Conservation (phyloP, 208 protist genomes). For the Leishmania aethiopica region DNA sequence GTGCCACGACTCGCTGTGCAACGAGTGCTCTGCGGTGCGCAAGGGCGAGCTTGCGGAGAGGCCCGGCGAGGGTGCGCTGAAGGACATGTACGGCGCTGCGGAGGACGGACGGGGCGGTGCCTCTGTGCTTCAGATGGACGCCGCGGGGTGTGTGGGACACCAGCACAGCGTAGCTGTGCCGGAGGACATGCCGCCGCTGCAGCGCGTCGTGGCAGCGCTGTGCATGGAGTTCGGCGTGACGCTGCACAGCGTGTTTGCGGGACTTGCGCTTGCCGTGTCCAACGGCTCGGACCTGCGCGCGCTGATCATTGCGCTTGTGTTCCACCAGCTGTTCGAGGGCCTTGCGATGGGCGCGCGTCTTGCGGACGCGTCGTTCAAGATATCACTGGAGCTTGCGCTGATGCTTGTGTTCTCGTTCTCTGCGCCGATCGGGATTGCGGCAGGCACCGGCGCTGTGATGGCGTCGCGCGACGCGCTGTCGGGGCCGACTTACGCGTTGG, state of each 20-base stretch:
- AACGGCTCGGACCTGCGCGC: conserved; percentile 31
- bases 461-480: conserved; percentile 27
- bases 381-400: conserved; percentile 40
- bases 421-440: conserved; percentile 48
- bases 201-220: conserved; percentile 42
- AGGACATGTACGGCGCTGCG: neutral
- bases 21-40: conserved; percentile 5
- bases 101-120: neutral
- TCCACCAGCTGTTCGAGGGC: conserved; percentile 80
- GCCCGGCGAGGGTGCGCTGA: neutral
- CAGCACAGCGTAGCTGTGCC: conserved; percentile 21
- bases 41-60: conserved; percentile 3
- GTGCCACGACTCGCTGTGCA: conserved; percentile 14
- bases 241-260: conserved; percentile 73
- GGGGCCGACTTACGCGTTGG: conserved; percentile 33
- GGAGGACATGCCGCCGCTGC: conserved; percentile 13
- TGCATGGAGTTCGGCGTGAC: conserved; percentile 75
- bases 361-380: conserved; percentile 48
- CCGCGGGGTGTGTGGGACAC: conserved; percentile 21
- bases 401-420: conserved; percentile 53
- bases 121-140: neutral
- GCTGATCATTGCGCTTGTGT: conserved; percentile 59
- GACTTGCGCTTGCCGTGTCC: conserved; percentile 49
- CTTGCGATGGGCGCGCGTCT: conserved; percentile 59
- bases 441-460: conserved; percentile 31